Evolutionary conservation across 2,329 filamentous ascomycete species (phyloP).

Genomic region (Pestalotiopsis sp.): DNA sequence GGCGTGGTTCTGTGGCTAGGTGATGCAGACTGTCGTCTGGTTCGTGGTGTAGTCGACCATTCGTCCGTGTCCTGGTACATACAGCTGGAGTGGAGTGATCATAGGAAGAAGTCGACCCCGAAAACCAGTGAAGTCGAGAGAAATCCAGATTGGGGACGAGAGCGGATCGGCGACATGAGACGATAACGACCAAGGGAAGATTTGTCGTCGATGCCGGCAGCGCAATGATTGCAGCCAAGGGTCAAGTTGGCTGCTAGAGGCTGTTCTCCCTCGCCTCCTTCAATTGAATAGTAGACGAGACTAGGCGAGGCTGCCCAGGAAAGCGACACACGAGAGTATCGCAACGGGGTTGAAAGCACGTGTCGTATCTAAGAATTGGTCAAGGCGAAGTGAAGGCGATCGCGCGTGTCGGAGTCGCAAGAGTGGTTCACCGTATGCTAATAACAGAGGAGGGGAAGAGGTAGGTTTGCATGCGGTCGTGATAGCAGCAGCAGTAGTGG

Average conservation of each 20-base stretch:
- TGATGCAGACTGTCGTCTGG: conserved; percentile 5
- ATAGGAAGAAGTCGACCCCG: not conserved
- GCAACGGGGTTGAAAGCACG: conserved; percentile 17
- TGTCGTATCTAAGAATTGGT: conserved; percentile 13
- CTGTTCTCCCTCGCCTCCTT: not conserved
- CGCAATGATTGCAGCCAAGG: not conserved
- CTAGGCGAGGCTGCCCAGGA: conserved; percentile 15
- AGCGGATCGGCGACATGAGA: not conserved
- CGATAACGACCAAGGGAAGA: not conserved
- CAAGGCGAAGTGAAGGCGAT: conserved; percentile 14
- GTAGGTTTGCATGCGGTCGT: conserved; percentile 14
- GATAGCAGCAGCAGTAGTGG: conserved; percentile 1
- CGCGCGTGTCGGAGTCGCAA: conserved; percentile 10
- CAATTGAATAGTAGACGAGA: conserved; percentile 4
- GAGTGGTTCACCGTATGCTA: not conserved
- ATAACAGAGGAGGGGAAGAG: not conserved
- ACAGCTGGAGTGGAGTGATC: not conserved
- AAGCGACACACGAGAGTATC: conserved; percentile 21
- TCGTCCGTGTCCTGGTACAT: not conserved
- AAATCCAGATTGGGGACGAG: not conserved
- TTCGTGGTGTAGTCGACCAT: not conserved
- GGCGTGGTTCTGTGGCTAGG: not conserved
- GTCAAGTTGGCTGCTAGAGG: not conserved
- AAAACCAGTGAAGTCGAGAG: not conserved
- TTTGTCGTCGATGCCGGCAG: not conserved